Conservation (phyloP, 495 filamentous ascomycete genomes). For the Penicillium angulare region DNA sequence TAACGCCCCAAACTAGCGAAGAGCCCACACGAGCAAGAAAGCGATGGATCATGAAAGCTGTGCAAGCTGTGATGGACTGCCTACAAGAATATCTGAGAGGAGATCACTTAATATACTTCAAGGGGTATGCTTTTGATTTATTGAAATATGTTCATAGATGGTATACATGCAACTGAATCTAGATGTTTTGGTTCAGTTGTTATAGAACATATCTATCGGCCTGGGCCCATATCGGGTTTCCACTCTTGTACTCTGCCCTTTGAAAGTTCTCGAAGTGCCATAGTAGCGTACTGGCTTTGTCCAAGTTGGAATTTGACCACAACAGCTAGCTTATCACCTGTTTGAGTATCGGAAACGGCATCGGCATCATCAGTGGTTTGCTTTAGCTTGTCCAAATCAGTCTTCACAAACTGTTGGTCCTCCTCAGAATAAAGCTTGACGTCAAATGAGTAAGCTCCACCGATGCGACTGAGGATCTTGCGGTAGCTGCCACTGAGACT, state of each 20-base stretch:
- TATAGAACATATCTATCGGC: slow-evolving; percentile 24
- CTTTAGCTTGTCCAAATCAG: slow-evolving; percentile 66
- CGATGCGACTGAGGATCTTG: slow-evolving; percentile 71
- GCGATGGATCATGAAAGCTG: no score
- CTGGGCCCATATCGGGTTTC: slow-evolving; percentile 61
- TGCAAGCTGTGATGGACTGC: no score
- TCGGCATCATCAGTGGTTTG: background rate
- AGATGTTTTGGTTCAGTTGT: no score
- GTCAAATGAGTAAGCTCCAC: slow-evolving; percentile 57
- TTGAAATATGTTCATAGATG: no score
- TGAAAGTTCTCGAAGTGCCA: slow-evolving; percentile 87
- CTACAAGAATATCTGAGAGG: no score
- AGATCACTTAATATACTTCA: no score
- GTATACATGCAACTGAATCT: no score
- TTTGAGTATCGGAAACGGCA: slow-evolving; percentile 4
- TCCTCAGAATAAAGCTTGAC: slow-evolving; percentile 67
- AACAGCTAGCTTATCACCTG: slow-evolving; percentile 66
- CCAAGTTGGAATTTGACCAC: slow-evolving; percentile 82
- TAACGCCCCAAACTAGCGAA: no score
- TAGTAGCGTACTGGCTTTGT: slow-evolving; percentile 88
- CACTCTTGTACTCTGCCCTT: slow-evolving; percentile 63
- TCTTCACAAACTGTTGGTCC: slow-evolving; percentile 80
- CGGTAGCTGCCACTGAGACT: slow-evolving; percentile 88
- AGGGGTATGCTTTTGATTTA: no score
- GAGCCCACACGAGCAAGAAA: no score